Conservation (phyloP, 805 yeast genomes). For the Wickerhamiella kazuoi region DNA sequence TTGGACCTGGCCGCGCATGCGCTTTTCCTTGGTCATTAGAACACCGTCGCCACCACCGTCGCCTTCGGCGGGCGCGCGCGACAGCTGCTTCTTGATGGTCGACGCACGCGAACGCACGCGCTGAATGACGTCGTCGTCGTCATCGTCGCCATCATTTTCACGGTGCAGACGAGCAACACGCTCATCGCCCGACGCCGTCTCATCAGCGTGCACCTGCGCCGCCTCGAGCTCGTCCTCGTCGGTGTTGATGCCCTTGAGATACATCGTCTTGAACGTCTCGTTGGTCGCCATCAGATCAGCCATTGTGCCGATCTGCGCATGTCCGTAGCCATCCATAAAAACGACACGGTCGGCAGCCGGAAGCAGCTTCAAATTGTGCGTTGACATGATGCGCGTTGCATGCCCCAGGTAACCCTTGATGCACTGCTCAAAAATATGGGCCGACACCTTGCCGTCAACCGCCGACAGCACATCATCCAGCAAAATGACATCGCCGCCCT, state of each 20-base stretch:
- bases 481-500: conserved; percentile 43
- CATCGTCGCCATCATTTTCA: conserved; percentile 3
- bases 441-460: conserved; percentile 75
- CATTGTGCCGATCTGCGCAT: conserved; percentile 42
- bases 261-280: conserved; percentile 27
- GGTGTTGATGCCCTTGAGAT: conserved; percentile 30
- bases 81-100: conserved; percentile 3
- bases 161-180: not conserved
- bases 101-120: not conserved
- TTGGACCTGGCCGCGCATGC: conserved; percentile 16
- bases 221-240: conserved; percentile 15
- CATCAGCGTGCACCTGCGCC: not conserved
- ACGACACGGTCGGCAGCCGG: conserved; percentile 52
- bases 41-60: conserved; percentile 12
- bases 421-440: conserved; percentile 55
- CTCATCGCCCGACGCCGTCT: conserved; percentile 23
- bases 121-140: not conserved
- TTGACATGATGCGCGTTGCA: conserved; percentile 60
- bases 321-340: conserved; percentile 44
- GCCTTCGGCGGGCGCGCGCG: conserved; percentile 6
- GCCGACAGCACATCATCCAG: conserved; percentile 77
- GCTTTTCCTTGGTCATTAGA: conserved; percentile 19
- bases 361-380: conserved; percentile 64
- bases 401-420: conserved; percentile 36
- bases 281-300: conserved; percentile 33